Percentiles rank a stretch among this genome's conserved stretches.
phyloP scores from a whole-genome alignment of 2,329 filamentous ascomycete genomes.

The Cladophialophora yegresii region DNA sequence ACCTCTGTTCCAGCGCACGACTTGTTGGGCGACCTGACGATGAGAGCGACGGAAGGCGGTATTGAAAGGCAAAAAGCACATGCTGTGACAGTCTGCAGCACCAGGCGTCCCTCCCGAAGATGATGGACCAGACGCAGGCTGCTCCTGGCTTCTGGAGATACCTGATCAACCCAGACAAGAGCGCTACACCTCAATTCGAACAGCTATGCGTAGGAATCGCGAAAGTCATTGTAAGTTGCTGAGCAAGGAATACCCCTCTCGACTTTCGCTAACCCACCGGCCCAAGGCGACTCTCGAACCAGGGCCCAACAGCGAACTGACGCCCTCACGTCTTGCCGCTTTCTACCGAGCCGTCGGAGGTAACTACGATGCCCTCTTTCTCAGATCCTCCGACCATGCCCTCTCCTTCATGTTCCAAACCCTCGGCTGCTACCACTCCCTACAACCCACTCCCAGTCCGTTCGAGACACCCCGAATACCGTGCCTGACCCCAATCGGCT shows the following conservation, averaged over 20 bases:
- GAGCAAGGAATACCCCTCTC: background rate
- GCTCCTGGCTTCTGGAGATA: constrained; percentile 41
- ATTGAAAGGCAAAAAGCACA: constrained; percentile 3
- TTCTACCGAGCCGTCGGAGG: constrained; percentile 76
- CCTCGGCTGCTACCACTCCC: constrained; percentile 82
- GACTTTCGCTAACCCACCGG: constrained; percentile 18
- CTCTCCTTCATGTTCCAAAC: constrained; percentile 93
- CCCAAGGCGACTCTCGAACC: constrained; percentile 34
- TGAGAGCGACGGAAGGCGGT: constrained; percentile 22
- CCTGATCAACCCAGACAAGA: constrained; percentile 68
- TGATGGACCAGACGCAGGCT: constrained; percentile 27
- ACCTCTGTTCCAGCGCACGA: background rate
- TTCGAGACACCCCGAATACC: constrained; percentile 77
- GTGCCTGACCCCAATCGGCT: constrained; percentile 78
- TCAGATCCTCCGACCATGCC: constrained; percentile 69
- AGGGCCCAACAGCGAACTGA: constrained; percentile 47
- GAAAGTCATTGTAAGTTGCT: constrained; percentile 65
- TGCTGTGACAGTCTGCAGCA: constrained; percentile 20
- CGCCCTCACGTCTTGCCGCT: constrained; percentile 69
- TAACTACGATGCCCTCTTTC: constrained; percentile 77
- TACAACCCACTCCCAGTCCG: constrained; percentile 70
- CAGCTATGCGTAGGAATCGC: constrained; percentile 69
- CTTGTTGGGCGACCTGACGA: constrained; percentile 17
- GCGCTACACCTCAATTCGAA: constrained; percentile 66
- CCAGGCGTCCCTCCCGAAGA: background rate